Base-by-base conservation (phyloP, 2,329 filamentous ascomycete species). In the Zymoseptoria ardabiliae region DNA sequence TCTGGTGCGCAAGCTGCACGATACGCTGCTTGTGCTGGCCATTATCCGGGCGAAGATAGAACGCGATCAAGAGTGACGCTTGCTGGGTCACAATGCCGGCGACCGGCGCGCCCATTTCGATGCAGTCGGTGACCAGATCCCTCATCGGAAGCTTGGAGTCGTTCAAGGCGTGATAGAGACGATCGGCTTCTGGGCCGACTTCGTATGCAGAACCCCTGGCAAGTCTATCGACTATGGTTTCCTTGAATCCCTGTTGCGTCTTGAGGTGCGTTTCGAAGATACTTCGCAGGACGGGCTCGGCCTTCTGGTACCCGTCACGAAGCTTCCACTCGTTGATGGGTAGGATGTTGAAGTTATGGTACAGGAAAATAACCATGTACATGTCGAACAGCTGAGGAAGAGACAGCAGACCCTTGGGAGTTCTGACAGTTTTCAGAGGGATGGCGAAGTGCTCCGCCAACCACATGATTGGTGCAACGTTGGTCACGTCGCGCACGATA, bases 401-500 rank as follows among this genome's bases (percentile, higher is more conserved):
- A 0, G 77, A 75, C 19, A 82, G 52, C 7, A 82, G 56, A 2
- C 87, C 87, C 64, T 79, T 82, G 2, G 84, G 82, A 55, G 84
- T 82, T 10, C 83, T 77, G 2, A 73, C 70, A 0, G 83, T 85
- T 75, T 89, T 89, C 48, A 91, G 76, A 0, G 88, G 86, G 3
- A 90, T 75, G 54, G 84, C 83, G 69, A 89, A 88, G 4, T 81
- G 79, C 2, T 86, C 77, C 0, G 82, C 84, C 49, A 89, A 76
- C 66, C 82, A 89, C 65, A 84, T 79, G 3, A 85, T 82, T 5
- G 87, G 86, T 0, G 80, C 81, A 23, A 89, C 74, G 68, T 90
- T 90, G 23, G 83, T 86, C 0, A 90, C 81, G 61, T 90, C 85
- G 22, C 85, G 82, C 9, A 90, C 77, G 3, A 81, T 78, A 57